Conservation (phyloP, 306 rosid genomes). For the Ammopiptanthus mongolicus region DNA sequence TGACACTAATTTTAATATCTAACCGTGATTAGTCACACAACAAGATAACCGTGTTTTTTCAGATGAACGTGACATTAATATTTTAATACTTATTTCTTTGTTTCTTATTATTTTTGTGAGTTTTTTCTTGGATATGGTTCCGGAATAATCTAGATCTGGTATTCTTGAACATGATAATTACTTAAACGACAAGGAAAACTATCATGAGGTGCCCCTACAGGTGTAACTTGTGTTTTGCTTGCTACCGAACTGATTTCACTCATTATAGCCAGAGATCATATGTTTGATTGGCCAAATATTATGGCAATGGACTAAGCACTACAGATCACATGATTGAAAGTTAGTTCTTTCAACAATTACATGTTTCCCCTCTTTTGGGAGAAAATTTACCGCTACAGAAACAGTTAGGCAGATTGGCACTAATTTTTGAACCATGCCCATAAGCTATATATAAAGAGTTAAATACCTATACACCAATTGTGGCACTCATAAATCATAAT, state of each 20-base stretch:
- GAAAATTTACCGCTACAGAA: not conserved
- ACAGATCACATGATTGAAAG: not conserved
- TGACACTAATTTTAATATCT: not conserved
- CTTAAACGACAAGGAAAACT: constrained; percentile 4
- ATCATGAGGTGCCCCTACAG: not conserved
- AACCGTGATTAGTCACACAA: not conserved
- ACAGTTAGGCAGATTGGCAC: not conserved
- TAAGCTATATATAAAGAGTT: not conserved
- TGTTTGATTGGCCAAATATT: not conserved
- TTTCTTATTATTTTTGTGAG: not conserved
- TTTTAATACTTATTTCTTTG: not conserved
- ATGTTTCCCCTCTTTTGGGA: not conserved
- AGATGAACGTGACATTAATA: not conserved
- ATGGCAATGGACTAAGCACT: not conserved
- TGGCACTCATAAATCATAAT: not conserved
- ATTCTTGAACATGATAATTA: not conserved
- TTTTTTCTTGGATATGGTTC: constrained; percentile 18
- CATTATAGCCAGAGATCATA: not conserved
- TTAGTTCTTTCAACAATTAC: not conserved
- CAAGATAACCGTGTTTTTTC: not conserved
- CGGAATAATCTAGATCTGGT: not conserved
- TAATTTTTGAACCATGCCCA: not conserved
- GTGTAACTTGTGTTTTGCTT: not conserved
- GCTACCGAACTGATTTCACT: not conserved
- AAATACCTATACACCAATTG: not conserved